These are phyloP conservation scores for Rhodomyrtus tomentosa DNA, from an alignment of 345 rosid genomes.

Conservation along the genomic window DNA sequence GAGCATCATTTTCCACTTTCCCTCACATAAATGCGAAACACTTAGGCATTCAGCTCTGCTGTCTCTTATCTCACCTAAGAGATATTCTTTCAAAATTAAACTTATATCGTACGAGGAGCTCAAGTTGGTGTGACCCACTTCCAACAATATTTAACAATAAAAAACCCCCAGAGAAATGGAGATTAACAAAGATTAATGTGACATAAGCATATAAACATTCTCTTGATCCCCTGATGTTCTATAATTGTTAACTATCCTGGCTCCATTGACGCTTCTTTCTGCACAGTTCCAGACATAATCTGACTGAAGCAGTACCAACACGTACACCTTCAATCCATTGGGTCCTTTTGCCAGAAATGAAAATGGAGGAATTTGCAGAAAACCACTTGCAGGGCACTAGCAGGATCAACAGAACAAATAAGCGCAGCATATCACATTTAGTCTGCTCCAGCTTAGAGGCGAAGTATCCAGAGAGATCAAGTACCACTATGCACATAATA, in stretches of 20 bases:
- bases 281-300: background rate
- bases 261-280: background rate
- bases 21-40: background rate
- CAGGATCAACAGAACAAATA: background rate
- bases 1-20: background rate
- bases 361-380: background rate
- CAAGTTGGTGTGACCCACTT: background rate
- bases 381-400: background rate
- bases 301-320: background rate
- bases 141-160: background rate
- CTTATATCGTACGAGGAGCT: background rate
- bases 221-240: background rate
- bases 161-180: background rate
- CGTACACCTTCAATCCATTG: background rate
- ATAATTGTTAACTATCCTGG: background rate
- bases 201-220: background rate
- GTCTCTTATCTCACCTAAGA: background rate
- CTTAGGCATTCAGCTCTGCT: background rate
- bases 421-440: background rate
- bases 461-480: background rate
- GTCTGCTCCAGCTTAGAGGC: background rate
- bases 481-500: background rate
- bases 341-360: background rate
- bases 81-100: background rate
- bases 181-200: background rate